Evolutionary conservation across 352 stramenopile genomes (phyloP).

Genomic region (Phytopythium delawarense): DNA sequence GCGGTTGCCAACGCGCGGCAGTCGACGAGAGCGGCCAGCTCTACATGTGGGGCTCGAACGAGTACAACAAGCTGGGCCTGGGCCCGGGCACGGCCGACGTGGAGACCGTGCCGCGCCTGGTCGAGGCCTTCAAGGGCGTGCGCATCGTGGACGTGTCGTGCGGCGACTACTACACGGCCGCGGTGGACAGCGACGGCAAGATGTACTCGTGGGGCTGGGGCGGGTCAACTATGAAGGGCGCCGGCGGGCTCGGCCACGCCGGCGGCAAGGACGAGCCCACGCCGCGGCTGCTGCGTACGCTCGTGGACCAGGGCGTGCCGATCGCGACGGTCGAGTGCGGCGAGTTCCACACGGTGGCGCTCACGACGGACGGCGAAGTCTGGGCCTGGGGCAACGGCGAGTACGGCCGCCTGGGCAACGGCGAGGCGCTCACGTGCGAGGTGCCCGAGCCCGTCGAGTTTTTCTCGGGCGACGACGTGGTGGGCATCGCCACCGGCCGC

Average conservation of each 20-base stretch:
- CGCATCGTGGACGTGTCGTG: slow-evolving; percentile 83
- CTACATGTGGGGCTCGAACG: slow-evolving; percentile 87
- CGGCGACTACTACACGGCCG: slow-evolving; percentile 84
- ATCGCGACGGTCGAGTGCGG: slow-evolving; percentile 71
- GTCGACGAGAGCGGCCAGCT: slow-evolving; percentile 67
- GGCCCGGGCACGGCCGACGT: slow-evolving; percentile 41
- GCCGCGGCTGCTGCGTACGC: slow-evolving; percentile 55
- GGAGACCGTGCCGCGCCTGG: slow-evolving; percentile 46
- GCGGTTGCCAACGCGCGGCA: slow-evolving; percentile 8
- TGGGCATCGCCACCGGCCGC: slow-evolving; percentile 72
- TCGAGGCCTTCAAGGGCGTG: slow-evolving; percentile 64
- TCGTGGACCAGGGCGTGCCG: slow-evolving; percentile 81
- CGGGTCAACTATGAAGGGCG: slow-evolving; percentile 79
- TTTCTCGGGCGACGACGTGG: slow-evolving; percentile 68
- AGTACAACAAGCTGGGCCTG: slow-evolving; percentile 84
- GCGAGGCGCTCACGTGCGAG: slow-evolving; percentile 76
- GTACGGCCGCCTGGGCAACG: slow-evolving; percentile 90
- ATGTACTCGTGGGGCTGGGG: slow-evolving; percentile 91
- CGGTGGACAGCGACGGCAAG: slow-evolving; percentile 80
- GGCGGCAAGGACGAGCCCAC: slow-evolving; percentile 71
- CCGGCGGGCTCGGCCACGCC: slow-evolving; percentile 67
- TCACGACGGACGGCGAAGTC: slow-evolving; percentile 87
- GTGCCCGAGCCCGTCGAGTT: slow-evolving; percentile 84
- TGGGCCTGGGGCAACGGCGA: slow-evolving; percentile 91
- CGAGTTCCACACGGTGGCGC: slow-evolving; percentile 88